Evolutionary conservation across 1,284 basidiomycete genomes (phyloP).

Genomic region (Megacollybia platyphylla): DNA sequence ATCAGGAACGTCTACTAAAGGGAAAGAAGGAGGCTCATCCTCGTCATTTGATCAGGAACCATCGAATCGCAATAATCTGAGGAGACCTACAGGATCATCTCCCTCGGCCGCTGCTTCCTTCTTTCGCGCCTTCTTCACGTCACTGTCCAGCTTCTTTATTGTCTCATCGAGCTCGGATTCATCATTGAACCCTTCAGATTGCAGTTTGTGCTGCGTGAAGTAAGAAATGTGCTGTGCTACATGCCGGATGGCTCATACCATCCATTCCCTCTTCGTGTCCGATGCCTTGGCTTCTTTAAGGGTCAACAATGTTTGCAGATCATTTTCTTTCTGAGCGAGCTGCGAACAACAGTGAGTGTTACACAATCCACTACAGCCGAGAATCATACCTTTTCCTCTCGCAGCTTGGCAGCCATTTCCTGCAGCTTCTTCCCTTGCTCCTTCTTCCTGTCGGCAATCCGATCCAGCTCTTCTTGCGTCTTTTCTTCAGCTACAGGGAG

Average conservation of each 20-base stretch:
- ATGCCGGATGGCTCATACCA: slow-evolving; percentile 23
- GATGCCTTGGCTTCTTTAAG: slow-evolving; percentile 54
- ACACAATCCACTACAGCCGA: neutral
- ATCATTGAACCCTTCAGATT: slow-evolving; percentile 69
- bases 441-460: slow-evolving; percentile 66
- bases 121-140: slow-evolving; percentile 56
- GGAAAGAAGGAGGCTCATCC: slow-evolving; percentile 79
- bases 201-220: slow-evolving; percentile 35
- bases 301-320: slow-evolving; percentile 60
- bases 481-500: slow-evolving; percentile 70
- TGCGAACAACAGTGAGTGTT: slow-evolving; percentile 14
- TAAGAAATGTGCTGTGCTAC: neutral
- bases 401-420: slow-evolving; percentile 82
- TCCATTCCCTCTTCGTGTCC: slow-evolving; percentile 71
- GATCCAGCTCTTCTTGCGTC: slow-evolving; percentile 81
- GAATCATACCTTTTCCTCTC: slow-evolving; percentile 65
- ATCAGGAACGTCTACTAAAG: slow-evolving; percentile 85
- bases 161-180: slow-evolving; percentile 52
- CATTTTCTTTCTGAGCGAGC: slow-evolving; percentile 74
- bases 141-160: slow-evolving; percentile 66
- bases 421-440: slow-evolving; percentile 84
- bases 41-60: neutral
- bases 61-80: slow-evolving; percentile 1
- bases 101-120: slow-evolving; percentile 56
- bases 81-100: slow-evolving; percentile 37